Evolutionary conservation across 2,329 filamentous ascomycete species (phyloP), one percentile per base, ranked within the genome.

Genomic region (Zymoseptoria ardabiliae): DNA sequence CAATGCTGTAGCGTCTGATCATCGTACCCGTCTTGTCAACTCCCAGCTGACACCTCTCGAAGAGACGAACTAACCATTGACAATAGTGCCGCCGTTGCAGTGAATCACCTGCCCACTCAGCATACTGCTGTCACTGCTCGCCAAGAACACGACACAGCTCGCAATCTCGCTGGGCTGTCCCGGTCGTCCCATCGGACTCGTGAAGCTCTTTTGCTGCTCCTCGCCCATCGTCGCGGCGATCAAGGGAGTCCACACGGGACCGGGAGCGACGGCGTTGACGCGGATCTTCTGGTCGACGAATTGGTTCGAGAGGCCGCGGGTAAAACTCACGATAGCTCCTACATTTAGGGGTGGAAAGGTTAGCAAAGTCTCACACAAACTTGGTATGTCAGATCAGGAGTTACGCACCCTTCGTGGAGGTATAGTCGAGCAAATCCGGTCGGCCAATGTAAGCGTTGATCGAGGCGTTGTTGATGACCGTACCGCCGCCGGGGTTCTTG

Each of bases 401-500:
- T n/a, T n/a, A n/a, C 57, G 88, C 89, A 41, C 89, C 89, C 72
- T 90, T 90, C 23, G 87, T 90, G 1, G 86, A 85, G 0, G 89
- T 91, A 76, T 94, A 93, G 74, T 94, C 89, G 54, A 94, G 82
- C 1, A 93, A 81, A 68, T 93, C 89, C 0, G 87, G 86, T 1
- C 89, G 87, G 48, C 90, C 90, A 59, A 91, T 83, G 75, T 93
- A 94, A 23, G 86, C 88, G 72, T 93, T 93, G 71, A 94, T 86
- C 30, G 88, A 91, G 51, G 89, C 86, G 71, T 90, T 91, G 78
- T 93, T 94, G 81, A 95, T 91, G 72, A 95, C 91, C 23, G 84
- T 85, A 58, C 84, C 81, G 41, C 90, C 90, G 51, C 51, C 51
- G 23, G 22, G 23, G 51, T 53, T 53, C n/a, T 74, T 73, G 69